phyloP scores from a whole-genome alignment of 2,329 filamentous ascomycete species.

The Xylariaceae sp. region DNA sequence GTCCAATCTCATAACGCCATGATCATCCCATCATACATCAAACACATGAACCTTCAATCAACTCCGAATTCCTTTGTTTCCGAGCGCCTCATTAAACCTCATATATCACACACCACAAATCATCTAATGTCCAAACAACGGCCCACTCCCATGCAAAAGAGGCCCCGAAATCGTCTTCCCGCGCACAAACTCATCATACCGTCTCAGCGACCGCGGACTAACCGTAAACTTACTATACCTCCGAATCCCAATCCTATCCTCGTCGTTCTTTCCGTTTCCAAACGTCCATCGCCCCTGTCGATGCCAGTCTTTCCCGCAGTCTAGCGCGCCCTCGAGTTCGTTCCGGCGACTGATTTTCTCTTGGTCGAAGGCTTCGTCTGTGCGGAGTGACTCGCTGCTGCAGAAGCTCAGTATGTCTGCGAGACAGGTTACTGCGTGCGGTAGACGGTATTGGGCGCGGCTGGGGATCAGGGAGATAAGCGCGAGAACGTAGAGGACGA shows the following conservation, averaged over 20 bases:
- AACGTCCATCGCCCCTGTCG: slow-evolving; percentile 51
- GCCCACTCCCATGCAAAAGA: slow-evolving; percentile 20
- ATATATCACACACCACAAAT: too few species aligned
- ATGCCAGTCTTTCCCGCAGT: slow-evolving; percentile 44
- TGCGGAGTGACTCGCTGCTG: slow-evolving; percentile 63
- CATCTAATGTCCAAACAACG: slow-evolving; percentile 20
- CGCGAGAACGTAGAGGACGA: slow-evolving; percentile 63
- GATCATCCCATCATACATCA: slow-evolving; percentile 12
- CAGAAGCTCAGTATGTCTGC: slow-evolving; percentile 75
- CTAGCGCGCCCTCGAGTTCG: slow-evolving; percentile 64
- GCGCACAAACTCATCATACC: slow-evolving; percentile 22
- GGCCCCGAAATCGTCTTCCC: slow-evolving; percentile 26
- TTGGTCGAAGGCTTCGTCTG: slow-evolving; percentile 67
- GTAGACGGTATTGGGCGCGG: slow-evolving; percentile 59
- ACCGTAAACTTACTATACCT: slow-evolving; percentile 29
- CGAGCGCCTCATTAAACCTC: too few species aligned
- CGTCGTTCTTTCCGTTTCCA: slow-evolving; percentile 35
- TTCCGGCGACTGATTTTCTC: slow-evolving; percentile 51
- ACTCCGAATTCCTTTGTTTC: too few species aligned
- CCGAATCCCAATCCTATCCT: slow-evolving; percentile 31
- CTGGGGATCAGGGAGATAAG: slow-evolving; percentile 57
- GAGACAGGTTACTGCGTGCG: slow-evolving; percentile 66
- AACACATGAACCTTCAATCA: neutral
- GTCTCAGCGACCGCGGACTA: slow-evolving; percentile 21
- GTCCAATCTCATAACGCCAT: slow-evolving; percentile 16